Conservation (phyloP, 1,139 yeast genomes). For the Ogataea hybrid region DNA sequence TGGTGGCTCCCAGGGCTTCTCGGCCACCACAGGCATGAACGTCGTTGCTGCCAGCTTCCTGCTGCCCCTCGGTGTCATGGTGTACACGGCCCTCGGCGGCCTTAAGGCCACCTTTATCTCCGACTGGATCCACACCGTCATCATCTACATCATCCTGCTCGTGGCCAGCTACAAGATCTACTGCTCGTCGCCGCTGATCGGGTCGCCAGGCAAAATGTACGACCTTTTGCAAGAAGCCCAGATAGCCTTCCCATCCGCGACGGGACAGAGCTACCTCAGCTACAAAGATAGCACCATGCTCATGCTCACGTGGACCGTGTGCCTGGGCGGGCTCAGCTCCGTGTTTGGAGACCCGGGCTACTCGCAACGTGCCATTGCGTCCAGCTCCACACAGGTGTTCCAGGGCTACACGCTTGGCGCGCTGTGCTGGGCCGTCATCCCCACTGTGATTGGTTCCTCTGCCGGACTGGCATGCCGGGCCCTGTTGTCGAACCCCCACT, state of each 20-base stretch:
- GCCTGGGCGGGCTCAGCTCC: conserved; percentile 50
- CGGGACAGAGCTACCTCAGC: conserved; percentile 36
- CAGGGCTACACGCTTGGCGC: conserved; percentile 42
- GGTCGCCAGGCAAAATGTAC: conserved; percentile 45
- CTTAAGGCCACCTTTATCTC: conserved; percentile 39
- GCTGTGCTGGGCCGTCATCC: conserved; percentile 27
- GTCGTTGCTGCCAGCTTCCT: conserved; percentile 38
- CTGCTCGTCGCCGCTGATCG: conserved; percentile 30
- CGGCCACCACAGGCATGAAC: conserved; percentile 38
- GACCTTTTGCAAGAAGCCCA: conserved; percentile 35
- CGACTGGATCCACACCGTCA: conserved; percentile 28
- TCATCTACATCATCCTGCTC: conserved; percentile 35
- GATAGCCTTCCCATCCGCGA: conserved; percentile 1
- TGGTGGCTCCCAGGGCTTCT: conserved; percentile 37
- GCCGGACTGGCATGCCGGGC: conserved; percentile 52
- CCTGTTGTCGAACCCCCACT: conserved; percentile 42
- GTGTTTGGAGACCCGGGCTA: conserved; percentile 52
- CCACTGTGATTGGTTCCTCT: conserved; percentile 36
- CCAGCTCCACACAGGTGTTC: conserved; percentile 36
- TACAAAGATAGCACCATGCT: conserved; percentile 31
- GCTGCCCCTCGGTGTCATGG: conserved; percentile 42
- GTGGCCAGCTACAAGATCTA: conserved; percentile 14
- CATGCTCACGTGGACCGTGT: conserved; percentile 43
- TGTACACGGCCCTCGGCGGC: conserved; percentile 41
- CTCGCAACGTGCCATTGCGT: conserved; percentile 42